Conservation (phyloP, 1,284 basidiomycete genomes). For the Apiotrichum brassicae region DNA sequence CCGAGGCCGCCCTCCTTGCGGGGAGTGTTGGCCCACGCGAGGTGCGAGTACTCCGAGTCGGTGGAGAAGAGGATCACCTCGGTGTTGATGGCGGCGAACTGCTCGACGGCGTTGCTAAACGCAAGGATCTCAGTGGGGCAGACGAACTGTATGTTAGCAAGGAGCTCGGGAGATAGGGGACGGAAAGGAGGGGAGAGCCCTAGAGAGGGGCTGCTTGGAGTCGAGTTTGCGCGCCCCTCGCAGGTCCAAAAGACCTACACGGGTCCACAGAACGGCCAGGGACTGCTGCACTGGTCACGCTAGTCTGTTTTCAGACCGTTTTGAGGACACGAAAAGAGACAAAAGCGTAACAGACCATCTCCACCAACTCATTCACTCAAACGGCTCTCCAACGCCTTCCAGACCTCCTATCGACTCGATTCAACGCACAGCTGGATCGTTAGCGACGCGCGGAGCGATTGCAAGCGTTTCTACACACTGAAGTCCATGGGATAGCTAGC, state of each 20-base stretch:
- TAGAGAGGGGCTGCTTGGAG: too few species aligned
- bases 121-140: slow-evolving; percentile 90
- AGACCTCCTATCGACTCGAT: too few species aligned
- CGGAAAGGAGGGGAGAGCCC: too few species aligned
- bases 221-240: too few species aligned
- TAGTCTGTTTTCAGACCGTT: too few species aligned
- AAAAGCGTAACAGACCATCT: slow-evolving; percentile 41
- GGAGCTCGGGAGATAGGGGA: too few species aligned
- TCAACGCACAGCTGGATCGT: too few species aligned
- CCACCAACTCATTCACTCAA: too few species aligned
- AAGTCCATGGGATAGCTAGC: slow-evolving; percentile 68
- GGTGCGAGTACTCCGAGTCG: slow-evolving; percentile 80
- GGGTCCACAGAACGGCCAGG: too few species aligned
- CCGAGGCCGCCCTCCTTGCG: slow-evolving; percentile 80
- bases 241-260: too few species aligned
- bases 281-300: too few species aligned
- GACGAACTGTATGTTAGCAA: slow-evolving; percentile 50
- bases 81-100: slow-evolving; percentile 67
- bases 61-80: slow-evolving; percentile 71
- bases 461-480: slow-evolving; percentile 5
- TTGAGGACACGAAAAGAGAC: neutral
- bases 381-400: slow-evolving; percentile 31
- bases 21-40: slow-evolving; percentile 74
- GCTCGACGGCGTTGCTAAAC: slow-evolving; percentile 73
- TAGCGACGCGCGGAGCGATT: too few species aligned